These are phyloP conservation scores for Agaricus subrufescens DNA, from an alignment of 768 basidiomycete genomes.

Conservation along the genomic window DNA sequence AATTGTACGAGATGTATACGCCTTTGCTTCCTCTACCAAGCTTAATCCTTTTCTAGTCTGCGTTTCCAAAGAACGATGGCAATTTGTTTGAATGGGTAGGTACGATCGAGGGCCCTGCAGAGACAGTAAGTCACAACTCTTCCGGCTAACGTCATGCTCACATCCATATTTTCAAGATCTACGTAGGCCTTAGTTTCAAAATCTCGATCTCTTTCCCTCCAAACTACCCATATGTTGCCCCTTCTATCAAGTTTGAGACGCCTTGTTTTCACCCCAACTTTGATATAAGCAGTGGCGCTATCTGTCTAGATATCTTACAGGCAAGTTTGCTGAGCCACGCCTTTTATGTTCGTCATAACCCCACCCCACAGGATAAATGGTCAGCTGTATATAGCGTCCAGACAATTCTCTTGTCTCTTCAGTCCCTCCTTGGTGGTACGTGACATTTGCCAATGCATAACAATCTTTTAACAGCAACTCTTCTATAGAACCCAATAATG, in stretches of 20 bases:
- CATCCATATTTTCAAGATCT: slow-evolving; percentile 43
- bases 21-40: slow-evolving; percentile 1
- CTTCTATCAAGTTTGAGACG: slow-evolving; percentile 81
- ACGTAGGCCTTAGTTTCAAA: slow-evolving; percentile 75
- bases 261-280: slow-evolving; percentile 93
- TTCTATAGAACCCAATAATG: slow-evolving; percentile 81
- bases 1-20: slow-evolving; percentile 49
- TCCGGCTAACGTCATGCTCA: not conserved
- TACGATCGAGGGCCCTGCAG: slow-evolving; percentile 77
- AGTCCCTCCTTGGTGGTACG: slow-evolving; percentile 83
- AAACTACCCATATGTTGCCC: slow-evolving; percentile 86
- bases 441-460: slow-evolving; percentile 5
- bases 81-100: slow-evolving; percentile 91
- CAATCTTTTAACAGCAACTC: slow-evolving; percentile 8
- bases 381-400: slow-evolving; percentile 91
- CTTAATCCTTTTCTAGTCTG: slow-evolving; percentile 50
- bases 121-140: slow-evolving; percentile 50
- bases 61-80: slow-evolving; percentile 83
- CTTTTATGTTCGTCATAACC: not conserved
- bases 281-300: slow-evolving; percentile 69
- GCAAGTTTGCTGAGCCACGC: slow-evolving; percentile 26
- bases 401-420: slow-evolving; percentile 82
- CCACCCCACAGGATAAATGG: slow-evolving; percentile 75
- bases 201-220: slow-evolving; percentile 82
- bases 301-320: slow-evolving; percentile 87